Evolutionary conservation across 1,284 basidiomycete genomes (phyloP), one percentile per base, ranked within the genome.

Genomic region (Malassezia nana): DNA sequence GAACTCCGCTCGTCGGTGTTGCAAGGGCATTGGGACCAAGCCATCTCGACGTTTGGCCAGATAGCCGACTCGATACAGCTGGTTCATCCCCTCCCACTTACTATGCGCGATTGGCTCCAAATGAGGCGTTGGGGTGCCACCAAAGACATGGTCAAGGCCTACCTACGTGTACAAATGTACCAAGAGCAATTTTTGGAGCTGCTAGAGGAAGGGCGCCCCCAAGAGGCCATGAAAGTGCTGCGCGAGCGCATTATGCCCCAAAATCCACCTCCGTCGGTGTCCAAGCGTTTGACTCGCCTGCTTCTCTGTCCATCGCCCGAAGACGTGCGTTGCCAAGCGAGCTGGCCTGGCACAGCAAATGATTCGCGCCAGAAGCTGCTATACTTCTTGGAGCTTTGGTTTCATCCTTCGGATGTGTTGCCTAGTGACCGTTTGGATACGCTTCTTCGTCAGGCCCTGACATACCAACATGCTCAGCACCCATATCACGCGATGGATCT

Each of bases 161-260:
- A 85, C 65, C 84, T 87, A 18, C 83, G 80, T 59, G 94, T 92
- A 75, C 78, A 91, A 60, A 85, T 98, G 54, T 84, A 84, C 55
- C 85, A 87, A 76, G 92, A 98, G 79, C 91, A 94, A 76, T 98
- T 95, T 74, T 80, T 98, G 39, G 92, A 98, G 72, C 79, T 88
- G n/a, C 79, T 98, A 45, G 92, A 96, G 69, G 79, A 82, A 2
- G 81, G 82, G 58, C 84, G 85, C 75, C 85, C 83, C 10, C 86
- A 87, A 49, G 81, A 82, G 62, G 92, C 94, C 9, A 77, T 98
- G 33, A 81, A 84, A 33, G 85, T 94, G 4, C 78, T 98, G 44
- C 82, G 92, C 47, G 83, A 85, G 60, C 89, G 91, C 71, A 78
- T 98, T 26, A 87, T 89, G 1, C 85, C 87, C 41, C 55, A 69